These are phyloP conservation scores for Xylaria sp. DNA, from an alignment of 2,329 filamentous ascomycete species.

Conservation along the genomic window DNA sequence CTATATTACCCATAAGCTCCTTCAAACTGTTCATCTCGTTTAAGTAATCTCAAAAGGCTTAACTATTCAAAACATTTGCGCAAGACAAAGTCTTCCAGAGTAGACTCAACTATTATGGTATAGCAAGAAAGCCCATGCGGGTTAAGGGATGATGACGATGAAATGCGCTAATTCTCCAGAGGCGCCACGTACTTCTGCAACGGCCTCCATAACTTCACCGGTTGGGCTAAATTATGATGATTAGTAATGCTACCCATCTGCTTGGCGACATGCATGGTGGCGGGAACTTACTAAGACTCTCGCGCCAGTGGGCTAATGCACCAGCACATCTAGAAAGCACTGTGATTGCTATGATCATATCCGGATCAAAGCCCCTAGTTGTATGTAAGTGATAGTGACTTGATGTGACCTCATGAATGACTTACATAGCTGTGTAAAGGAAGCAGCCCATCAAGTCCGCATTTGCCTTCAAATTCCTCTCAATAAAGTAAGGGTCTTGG, in stretches of 20 bases:
- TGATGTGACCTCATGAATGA: constrained; percentile 10
- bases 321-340: constrained; percentile 44
- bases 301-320: constrained; percentile 48
- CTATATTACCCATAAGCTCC: neutral
- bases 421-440: constrained; percentile 53
- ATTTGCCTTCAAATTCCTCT: constrained; percentile 54
- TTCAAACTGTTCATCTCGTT: neutral
- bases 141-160: neutral
- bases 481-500: constrained; percentile 52
- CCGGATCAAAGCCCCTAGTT: constrained; percentile 46
- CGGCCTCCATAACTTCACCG: constrained; percentile 46
- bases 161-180: constrained; percentile 36
- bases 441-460: constrained; percentile 58
- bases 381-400: constrained; percentile 20
- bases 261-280: neutral
- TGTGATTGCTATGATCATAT: constrained; percentile 47
- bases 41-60: neutral
- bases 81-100: neutral
- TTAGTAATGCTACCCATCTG: constrained; percentile 8
- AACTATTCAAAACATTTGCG: neutral
- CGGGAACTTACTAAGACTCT: constrained; percentile 43
- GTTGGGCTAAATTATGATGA: constrained; percentile 39
- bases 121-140: neutral
- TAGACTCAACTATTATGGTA: neutral
- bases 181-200: constrained; percentile 46